Conservation (phyloP, 2,329 filamentous ascomycete species). For the Thelonectria olida region DNA sequence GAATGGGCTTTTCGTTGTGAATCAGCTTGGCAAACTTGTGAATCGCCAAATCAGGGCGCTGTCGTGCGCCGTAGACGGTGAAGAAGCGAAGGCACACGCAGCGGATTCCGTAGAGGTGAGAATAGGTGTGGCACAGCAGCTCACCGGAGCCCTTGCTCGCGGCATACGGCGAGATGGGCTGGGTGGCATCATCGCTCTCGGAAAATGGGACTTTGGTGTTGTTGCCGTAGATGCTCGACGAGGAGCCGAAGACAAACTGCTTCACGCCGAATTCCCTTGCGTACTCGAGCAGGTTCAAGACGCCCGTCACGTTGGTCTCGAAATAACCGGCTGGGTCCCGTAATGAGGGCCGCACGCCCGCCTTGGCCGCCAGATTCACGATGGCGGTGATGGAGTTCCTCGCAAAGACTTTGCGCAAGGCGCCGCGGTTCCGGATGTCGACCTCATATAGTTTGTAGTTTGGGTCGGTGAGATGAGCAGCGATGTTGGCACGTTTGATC, state of each 20-base stretch:
- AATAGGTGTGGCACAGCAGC: constrained; percentile 36
- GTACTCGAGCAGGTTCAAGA: constrained; percentile 36
- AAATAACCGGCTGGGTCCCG: constrained; percentile 28
- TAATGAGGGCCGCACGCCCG: constrained; percentile 35
- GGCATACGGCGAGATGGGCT: constrained; percentile 38
- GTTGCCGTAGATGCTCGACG: constrained; percentile 37
- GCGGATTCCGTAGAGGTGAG: constrained; percentile 35
- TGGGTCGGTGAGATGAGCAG: constrained; percentile 26
- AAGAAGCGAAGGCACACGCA: constrained; percentile 39
- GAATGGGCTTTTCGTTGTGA: constrained; percentile 31
- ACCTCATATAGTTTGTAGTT: constrained; percentile 30
- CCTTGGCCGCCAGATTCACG: constrained; percentile 34
- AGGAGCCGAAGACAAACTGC: constrained; percentile 36
- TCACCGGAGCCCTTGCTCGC: constrained; percentile 31
- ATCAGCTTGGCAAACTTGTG: constrained; percentile 38
- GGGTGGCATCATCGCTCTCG: constrained; percentile 24
- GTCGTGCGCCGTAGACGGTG: constrained; percentile 37
- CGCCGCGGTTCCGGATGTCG: constrained; percentile 21
- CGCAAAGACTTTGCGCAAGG: constrained; percentile 27
- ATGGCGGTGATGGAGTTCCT: constrained; percentile 25
- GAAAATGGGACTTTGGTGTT: constrained; percentile 33
- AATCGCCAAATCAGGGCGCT: constrained; percentile 38
- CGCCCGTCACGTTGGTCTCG: constrained; percentile 36
- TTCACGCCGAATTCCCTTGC: constrained; percentile 32
- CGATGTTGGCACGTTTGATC: constrained; percentile 36